phyloP scores from a whole-genome alignment of 2,329 filamentous ascomycete genomes.

The Zymoseptoria brevis region DNA sequence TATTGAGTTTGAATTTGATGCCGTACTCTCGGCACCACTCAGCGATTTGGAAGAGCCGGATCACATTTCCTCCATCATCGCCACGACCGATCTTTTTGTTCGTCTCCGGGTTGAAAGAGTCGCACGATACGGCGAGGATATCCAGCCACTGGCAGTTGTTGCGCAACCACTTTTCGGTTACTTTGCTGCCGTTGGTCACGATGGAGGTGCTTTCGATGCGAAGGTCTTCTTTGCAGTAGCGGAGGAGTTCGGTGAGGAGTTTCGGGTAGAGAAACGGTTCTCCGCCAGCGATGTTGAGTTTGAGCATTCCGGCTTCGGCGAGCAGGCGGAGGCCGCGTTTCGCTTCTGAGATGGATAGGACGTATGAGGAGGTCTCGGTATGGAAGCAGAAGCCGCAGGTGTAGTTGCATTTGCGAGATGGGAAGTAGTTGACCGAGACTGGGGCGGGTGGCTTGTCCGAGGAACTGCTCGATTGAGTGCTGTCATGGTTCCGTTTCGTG shows the following conservation, averaged over 20 bases:
- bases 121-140: conserved; percentile 48
- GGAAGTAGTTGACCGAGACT: conserved; percentile 42
- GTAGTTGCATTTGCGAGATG: conserved; percentile 41
- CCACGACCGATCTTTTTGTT: conserved; percentile 47
- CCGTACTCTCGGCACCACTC: conserved; percentile 40
- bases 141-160: conserved; percentile 40
- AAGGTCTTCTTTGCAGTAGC: conserved; percentile 44
- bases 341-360: conserved; percentile 35
- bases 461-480: not conserved
- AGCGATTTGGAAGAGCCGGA: conserved; percentile 37
- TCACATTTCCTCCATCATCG: conserved; percentile 38
- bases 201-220: conserved; percentile 46
- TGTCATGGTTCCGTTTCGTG: not conserved
- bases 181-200: conserved; percentile 46
- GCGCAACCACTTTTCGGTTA: conserved; percentile 38
- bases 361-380: conserved; percentile 43
- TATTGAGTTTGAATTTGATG: conserved; percentile 52
- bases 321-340: conserved; percentile 41
- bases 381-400: conserved; percentile 51
- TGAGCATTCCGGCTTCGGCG: conserved; percentile 45
- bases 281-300: conserved; percentile 49
- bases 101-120: conserved; percentile 45
- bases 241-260: conserved; percentile 36
- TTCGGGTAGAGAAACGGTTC: conserved; percentile 46
- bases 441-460: conserved; percentile 15